A percentile compares a stretch with the other conserved stretches of the same genome.
Evolutionary conservation across 768 basidiomycete genomes (phyloP).

Genomic region (Kwoniella europaea): DNA sequence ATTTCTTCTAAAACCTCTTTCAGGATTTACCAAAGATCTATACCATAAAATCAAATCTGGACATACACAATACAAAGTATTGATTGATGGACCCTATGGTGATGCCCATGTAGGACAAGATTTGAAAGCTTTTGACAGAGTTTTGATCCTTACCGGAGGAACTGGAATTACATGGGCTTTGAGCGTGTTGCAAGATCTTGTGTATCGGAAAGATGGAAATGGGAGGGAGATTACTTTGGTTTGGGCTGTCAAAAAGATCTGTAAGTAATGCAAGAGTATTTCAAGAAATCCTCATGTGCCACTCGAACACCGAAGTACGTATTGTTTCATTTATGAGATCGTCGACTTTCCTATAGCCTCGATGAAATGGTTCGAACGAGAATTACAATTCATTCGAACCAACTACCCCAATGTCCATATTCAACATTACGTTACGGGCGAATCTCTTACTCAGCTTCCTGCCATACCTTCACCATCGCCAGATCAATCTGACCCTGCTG

Average conservation of each 20-base stretch:
- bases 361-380: conserved; percentile 5
- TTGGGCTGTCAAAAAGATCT: conserved; percentile 3
- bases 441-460: neutral
- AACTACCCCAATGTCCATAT: neutral
- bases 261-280: neutral
- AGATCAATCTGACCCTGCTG: neutral
- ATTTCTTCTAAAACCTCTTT: conserved; percentile 52
- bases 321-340: no score
- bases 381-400: neutral
- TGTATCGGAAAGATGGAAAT: neutral
- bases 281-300: no score
- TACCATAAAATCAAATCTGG: conserved; percentile 53
- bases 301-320: no score
- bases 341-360: neutral
- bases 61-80: conserved; percentile 50
- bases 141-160: conserved; percentile 57
- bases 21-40: conserved; percentile 28
- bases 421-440: neutral
- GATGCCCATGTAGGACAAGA: neutral
- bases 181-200: conserved; percentile 16
- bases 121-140: conserved; percentile 42
- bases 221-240: neutral
- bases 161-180: conserved; percentile 47
- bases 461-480: neutral
- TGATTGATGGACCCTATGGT: conserved; percentile 40